phyloP scores from a whole-genome alignment of 768 basidiomycete genomes.

The Paxillus ammoniavirescens region DNA sequence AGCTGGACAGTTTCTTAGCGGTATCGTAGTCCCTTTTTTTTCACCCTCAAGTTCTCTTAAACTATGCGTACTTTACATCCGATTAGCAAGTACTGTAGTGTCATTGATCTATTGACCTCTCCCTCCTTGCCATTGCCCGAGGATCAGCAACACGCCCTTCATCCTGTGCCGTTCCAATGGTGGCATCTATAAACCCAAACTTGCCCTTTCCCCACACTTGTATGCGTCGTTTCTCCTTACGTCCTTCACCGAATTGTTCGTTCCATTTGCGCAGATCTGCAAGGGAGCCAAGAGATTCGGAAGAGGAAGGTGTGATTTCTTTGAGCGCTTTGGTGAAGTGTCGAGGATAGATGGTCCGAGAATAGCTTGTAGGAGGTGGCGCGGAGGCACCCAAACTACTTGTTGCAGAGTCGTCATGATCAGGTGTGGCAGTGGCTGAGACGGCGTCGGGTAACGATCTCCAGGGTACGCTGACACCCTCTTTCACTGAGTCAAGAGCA shows the following conservation, averaged over 20 bases:
- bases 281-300: conserved; percentile 75
- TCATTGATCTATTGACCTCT: conserved; percentile 26
- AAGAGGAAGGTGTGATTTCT: conserved; percentile 88
- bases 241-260: conserved; percentile 90
- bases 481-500: conserved; percentile 89
- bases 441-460: conserved; percentile 14
- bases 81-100: conserved; percentile 19
- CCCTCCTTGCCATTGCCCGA: conserved; percentile 11
- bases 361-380: conserved; percentile 7
- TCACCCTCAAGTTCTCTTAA: conserved; percentile 6
- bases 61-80: conserved; percentile 9
- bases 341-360: conserved; percentile 46
- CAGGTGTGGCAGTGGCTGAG: neutral
- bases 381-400: conserved; percentile 4
- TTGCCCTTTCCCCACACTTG: conserved; percentile 85
- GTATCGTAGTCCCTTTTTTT: neutral
- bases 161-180: conserved; percentile 29
- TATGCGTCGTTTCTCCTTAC: conserved; percentile 59
- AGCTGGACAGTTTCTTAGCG: neutral
- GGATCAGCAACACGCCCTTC: conserved; percentile 43
- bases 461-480: conserved; percentile 82
- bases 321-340: conserved; percentile 85
- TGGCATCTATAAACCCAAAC: conserved; percentile 77
- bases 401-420: neutral
- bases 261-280: conserved; percentile 85